Base-by-base conservation (phyloP, 139 green algal species). In the Spirogloea muscicola region DNA sequence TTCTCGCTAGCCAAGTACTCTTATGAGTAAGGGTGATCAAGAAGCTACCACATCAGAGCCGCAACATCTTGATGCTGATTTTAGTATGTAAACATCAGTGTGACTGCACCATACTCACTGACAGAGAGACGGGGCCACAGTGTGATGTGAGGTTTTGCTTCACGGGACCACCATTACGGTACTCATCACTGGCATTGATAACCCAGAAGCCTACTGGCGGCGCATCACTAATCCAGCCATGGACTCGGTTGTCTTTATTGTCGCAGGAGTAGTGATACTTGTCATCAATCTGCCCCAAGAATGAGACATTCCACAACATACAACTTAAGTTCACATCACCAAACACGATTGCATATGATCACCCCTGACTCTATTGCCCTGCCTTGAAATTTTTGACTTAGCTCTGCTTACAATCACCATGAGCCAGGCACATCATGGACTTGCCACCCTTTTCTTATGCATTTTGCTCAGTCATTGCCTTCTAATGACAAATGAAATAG, bases 191-290 rank as follows among this genome's bases (percentile, higher is more conserved):
- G 10, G 55, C 29, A 64, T 38, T 49, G 9, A 64, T 64, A 9
- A 64, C 55, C 55, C 55, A 64, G 36, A 9, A 64, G 10, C 55
- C 55, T 10, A 64, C 55, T 10, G 55, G 13, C 55, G 55, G 55
- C 29, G 29, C 36, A 9, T 9, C 55, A 16, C 55, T 49, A 16
- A 64, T 64, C 55, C 55, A 64, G 55, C 55, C 55, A 16, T 64
- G 55, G 10, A 64, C 55, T 9, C 55, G 29, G 36, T 49, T 38
- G 55, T 64, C 55, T 13, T 64, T 64, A 16, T 64, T 64, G 29
- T 64, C 55, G 55, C 29, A 64, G 10, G 55, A 64, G 55, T 64
- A 64, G 55, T 64, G 55, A 16, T 64, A 64, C 36, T 64, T 64
- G 36, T 64, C 55, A 13, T 64, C 55, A 9, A 64, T 16, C 55